A percentile compares a stretch with the other conserved stretches of the same genome.
Evolutionary conservation across 2,329 filamentous ascomycete genomes (phyloP).

Genomic region (Fusarium sp.): DNA sequence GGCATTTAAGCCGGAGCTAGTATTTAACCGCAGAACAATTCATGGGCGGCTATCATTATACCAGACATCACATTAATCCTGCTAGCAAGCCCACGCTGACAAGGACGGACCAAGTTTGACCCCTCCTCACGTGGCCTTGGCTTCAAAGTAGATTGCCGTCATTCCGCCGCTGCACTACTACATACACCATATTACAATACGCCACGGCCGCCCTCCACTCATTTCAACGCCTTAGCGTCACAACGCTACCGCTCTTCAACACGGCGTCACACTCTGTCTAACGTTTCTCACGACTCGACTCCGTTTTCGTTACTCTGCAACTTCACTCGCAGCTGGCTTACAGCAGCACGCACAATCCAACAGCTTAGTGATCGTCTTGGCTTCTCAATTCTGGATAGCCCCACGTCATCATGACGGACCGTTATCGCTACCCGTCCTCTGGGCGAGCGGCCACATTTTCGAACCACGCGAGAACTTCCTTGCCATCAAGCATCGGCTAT

Average conservation of each 20-base stretch:
- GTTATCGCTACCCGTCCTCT: constrained; percentile 59
- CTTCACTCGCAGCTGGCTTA: constrained; percentile 12
- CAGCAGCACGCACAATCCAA: constrained; percentile 20
- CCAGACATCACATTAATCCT: constrained; percentile 26
- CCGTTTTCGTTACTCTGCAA: constrained; percentile 12
- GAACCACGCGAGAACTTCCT: constrained; percentile 66
- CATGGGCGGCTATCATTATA: constrained; percentile 6
- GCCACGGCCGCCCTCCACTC: constrained; percentile 29
- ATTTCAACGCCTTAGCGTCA: constrained; percentile 25
- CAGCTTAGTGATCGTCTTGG: constrained; percentile 23
- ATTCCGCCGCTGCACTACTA: constrained; percentile 39
- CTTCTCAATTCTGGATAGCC: constrained; percentile 20
- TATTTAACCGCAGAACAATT: constrained; percentile 27
- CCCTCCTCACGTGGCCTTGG: constrained; percentile 49
- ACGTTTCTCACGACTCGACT: constrained; percentile 33
- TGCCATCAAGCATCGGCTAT: constrained; percentile 66
- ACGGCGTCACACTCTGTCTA: constrained; percentile 34
- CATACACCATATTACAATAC: constrained; percentile 24
- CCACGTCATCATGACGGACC: constrained; percentile 61
- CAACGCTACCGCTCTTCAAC: constrained; percentile 33
- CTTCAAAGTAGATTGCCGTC: constrained; percentile 37
- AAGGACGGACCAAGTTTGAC: constrained; percentile 39
- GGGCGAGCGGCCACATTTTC: constrained; percentile 61
- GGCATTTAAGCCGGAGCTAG: constrained; percentile 8
- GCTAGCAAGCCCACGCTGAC: constrained; percentile 36